Conservation (phyloP, 306 rosid species). For the Prunus dulcis region DNA sequence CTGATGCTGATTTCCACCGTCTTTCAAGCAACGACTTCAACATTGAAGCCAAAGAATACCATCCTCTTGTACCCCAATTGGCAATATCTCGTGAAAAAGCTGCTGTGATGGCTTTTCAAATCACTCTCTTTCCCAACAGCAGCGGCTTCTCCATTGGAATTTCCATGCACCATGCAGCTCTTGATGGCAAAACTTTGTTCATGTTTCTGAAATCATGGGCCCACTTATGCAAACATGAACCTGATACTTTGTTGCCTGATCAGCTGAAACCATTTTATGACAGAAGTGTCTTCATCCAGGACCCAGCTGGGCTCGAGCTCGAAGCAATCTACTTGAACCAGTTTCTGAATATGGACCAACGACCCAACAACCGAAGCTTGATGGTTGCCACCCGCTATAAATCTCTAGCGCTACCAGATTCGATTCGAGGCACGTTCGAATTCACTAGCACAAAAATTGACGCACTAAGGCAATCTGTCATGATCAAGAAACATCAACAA, state of each 20-base stretch:
- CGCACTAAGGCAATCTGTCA: neutral
- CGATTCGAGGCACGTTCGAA: neutral
- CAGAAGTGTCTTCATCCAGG: no score
- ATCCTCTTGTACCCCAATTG: slow-evolving; percentile 37
- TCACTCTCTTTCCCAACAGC: slow-evolving; percentile 40
- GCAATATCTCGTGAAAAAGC: slow-evolving; percentile 6
- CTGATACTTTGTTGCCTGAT: no score
- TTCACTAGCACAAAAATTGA: neutral
- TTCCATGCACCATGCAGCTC: slow-evolving; percentile 38
- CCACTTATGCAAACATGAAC: slow-evolving; percentile 20
- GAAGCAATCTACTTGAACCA: neutral
- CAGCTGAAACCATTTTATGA: no score
- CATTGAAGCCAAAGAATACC: slow-evolving; percentile 4
- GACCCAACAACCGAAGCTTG: neutral
- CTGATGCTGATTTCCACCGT: slow-evolving; percentile 21
- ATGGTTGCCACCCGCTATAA: neutral
- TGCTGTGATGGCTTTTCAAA: slow-evolving; percentile 35
- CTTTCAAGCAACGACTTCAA: slow-evolving; percentile 2
- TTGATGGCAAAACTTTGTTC: slow-evolving; percentile 45
- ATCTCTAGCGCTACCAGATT: neutral
- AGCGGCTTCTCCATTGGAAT: slow-evolving; percentile 42
- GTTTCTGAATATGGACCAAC: neutral
- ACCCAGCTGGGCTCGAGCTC: neutral
- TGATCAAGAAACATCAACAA: neutral
- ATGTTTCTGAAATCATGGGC: slow-evolving; percentile 60